Evolutionary conservation across 106 monocot genomes (phyloP).

Genomic region (Apostasia ramifera): DNA sequence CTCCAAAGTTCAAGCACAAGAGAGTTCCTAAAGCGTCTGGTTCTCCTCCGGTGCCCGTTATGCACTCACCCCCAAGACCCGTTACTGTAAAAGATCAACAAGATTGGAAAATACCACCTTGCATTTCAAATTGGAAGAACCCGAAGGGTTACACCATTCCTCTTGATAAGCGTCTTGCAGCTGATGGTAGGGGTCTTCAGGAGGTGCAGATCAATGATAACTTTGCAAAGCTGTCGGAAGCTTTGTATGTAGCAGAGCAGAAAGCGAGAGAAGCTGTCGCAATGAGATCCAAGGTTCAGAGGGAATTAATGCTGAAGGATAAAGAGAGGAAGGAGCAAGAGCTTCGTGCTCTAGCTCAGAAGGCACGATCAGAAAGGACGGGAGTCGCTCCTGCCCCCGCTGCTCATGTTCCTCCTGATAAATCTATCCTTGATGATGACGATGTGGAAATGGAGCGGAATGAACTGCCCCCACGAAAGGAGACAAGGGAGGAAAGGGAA

Average conservation of each 20-base stretch:
- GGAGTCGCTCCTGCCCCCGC: slow-evolving; percentile 63
- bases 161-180: slow-evolving; percentile 84
- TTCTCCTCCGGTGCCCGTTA: slow-evolving; percentile 87
- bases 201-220: slow-evolving; percentile 98
- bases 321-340: slow-evolving; percentile 95
- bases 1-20: slow-evolving; percentile 98
- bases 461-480: slow-evolving; percentile 35
- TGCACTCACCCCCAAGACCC: slow-evolving; percentile 96
- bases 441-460: slow-evolving; percentile 26
- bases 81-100: slow-evolving; percentile 96
- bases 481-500: slow-evolving; percentile 73
- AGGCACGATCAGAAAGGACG: slow-evolving; percentile 79
- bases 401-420: slow-evolving; percentile 27
- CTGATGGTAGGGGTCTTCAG: slow-evolving; percentile 89
- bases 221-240: slow-evolving; percentile 86
- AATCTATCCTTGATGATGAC: slow-evolving; percentile 25
- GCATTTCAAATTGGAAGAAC: slow-evolving; percentile 98
- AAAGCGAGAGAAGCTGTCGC: slow-evolving; percentile 89
- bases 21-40: slow-evolving; percentile 81
- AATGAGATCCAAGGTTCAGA: slow-evolving; percentile 94
- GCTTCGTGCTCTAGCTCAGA: slow-evolving; percentile 77
- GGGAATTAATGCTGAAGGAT: slow-evolving; percentile 81
- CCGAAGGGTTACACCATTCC: slow-evolving; percentile 98
- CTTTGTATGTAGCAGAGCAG: slow-evolving; percentile 91
- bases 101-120: slow-evolving; percentile 99